These are phyloP conservation scores for Emmonsiellopsis sp. DNA, from an alignment of 2,329 filamentous ascomycete genomes.

Conservation along the genomic window DNA sequence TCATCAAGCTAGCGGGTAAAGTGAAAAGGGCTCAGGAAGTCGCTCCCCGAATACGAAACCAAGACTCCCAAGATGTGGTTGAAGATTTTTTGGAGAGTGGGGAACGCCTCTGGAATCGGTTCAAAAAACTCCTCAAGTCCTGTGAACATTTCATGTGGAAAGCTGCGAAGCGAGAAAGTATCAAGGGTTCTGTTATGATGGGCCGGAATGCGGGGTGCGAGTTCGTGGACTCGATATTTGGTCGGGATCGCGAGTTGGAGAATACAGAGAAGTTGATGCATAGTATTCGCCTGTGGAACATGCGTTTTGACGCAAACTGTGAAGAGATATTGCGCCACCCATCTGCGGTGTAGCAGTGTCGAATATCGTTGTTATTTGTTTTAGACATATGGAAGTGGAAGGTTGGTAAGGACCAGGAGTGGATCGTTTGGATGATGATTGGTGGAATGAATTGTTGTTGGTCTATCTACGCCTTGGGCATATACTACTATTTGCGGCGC, in stretches of 20 bases:
- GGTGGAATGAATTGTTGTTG: background rate
- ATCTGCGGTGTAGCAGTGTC: background rate
- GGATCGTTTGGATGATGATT: background rate
- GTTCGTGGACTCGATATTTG: constrained; percentile 94
- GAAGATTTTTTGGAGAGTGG: constrained; percentile 86
- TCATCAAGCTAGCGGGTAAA: constrained; percentile 90
- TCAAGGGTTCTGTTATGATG: constrained; percentile 60
- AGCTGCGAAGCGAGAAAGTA: constrained; percentile 62
- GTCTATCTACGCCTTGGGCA: background rate
- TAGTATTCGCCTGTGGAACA: constrained; percentile 75
- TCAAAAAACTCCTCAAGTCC: constrained; percentile 76
- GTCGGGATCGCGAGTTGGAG: constrained; percentile 78
- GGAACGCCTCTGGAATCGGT: constrained; percentile 74
- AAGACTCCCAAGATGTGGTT: constrained; percentile 68
- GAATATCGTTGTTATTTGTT: background rate
- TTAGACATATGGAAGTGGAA: background rate
- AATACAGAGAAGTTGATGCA: constrained; percentile 91
- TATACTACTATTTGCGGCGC: background rate
- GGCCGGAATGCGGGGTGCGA: constrained; percentile 88
- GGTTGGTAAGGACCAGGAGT: background rate
- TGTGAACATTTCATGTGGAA: constrained; percentile 96
- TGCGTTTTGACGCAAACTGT: constrained; percentile 93
- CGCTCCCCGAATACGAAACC: constrained; percentile 59
- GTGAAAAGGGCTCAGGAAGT: constrained; percentile 81
- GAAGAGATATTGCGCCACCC: constrained; percentile 55